Evolutionary conservation across 306 rosid genomes (phyloP), one percentile per base, ranked within the genome.

Genomic region (Comarum palustre): DNA sequence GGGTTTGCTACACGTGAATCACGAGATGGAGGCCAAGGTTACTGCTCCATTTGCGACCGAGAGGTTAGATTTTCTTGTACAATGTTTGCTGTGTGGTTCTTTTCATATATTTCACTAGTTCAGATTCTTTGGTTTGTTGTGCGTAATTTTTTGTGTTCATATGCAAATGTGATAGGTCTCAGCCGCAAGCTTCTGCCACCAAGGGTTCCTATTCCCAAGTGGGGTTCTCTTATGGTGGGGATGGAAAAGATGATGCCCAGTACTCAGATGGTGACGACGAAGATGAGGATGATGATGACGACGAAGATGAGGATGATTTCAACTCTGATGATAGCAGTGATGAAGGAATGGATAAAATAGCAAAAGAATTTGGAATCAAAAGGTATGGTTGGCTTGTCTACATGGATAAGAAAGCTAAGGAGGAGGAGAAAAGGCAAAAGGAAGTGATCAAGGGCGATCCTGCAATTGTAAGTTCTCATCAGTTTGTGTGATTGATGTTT

Each of bases 321-420:
- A 91, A 94, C 77, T 91, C 96, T 34, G 99, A 94, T 72, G 99
- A 94, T 84, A 94, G 99, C 82, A 78, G 83, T 64, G 99, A 94
- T 78, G 99, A 94, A 86, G 99, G 96, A 72, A 91, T 94, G 99
- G 97, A 91, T 83, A 70, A 87, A 72, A 88, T 94, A 78, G 96
- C 97, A 8, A 94, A 91, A 84, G 99, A 94, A 50, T 94, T 81
- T 66, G 99, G 99, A 70, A 90, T 94, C 52, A 91, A 90, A 82
- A 90, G 96, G 83, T 94, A 85, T 66, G 97, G 96, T 60, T 94
- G 99, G 99, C 96, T 94, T 78, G 97, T 94, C 71, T 94, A 91
- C 87, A 91, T 85, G 99, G 99, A 94, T 77, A 94, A 90, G 84
- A 94, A 90, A 68, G 96, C 96, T 32, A 94, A 94, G 83, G 97